Percentiles rank a stretch among this genome's conserved stretches.
phyloP scores from a whole-genome alignment of 202 grass and related monocot species.

The Setaria viridis region DNA sequence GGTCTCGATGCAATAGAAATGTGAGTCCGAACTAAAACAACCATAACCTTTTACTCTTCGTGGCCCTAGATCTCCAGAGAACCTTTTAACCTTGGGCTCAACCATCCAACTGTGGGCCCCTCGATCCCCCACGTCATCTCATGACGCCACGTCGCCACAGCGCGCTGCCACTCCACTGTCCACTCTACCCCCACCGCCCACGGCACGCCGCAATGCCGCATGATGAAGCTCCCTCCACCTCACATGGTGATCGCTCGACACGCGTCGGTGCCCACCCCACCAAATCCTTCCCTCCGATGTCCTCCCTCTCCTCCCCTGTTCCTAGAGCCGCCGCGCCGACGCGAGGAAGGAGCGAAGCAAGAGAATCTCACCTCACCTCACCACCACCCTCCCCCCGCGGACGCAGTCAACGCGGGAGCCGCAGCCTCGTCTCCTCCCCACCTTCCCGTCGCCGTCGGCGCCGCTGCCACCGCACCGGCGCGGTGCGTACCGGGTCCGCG shows the following conservation, averaged over 20 bases:
- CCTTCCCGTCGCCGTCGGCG: background rate
- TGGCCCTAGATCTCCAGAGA: too few relatives aligned
- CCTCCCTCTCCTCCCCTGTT: background rate
- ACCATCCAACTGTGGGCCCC: too few relatives aligned
- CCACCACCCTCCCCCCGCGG: background rate
- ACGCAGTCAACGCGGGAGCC: conserved; percentile 9
- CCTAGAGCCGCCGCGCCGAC: background rate
- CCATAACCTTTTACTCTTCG: too few relatives aligned
- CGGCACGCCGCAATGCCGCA: background rate
- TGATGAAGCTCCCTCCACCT: background rate
- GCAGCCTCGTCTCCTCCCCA: background rate
- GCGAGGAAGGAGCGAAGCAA: background rate
- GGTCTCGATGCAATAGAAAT: too few relatives aligned
- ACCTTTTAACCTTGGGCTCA: too few relatives aligned
- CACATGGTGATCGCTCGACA: conserved; percentile 2
- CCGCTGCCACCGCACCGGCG: background rate
- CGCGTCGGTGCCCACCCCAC: conserved; percentile 3
- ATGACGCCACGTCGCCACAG: too few relatives aligned
- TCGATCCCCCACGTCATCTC: too few relatives aligned
- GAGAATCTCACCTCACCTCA: background rate
- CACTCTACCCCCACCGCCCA: background rate
- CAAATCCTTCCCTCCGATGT: background rate
- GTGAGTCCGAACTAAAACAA: too few relatives aligned
- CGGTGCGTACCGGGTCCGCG: background rate
- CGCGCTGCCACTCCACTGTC: background rate